Evolutionary conservation across 768 basidiomycete species (phyloP), one percentile per base, ranked within the genome.

Genomic region (Lanmaoa rubissima): DNA sequence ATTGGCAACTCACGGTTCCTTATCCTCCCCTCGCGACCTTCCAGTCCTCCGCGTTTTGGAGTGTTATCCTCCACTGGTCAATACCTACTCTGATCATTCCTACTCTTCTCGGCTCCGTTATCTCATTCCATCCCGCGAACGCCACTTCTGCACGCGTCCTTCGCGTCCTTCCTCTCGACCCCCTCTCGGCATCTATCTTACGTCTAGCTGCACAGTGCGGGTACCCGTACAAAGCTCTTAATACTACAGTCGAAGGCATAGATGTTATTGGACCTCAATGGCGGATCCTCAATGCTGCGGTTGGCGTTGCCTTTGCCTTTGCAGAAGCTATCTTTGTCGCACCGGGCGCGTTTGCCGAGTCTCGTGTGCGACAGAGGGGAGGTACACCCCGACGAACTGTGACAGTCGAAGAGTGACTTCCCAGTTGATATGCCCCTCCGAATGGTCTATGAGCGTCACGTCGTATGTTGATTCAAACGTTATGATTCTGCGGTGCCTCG

Each of bases 231-330:
- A 62, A 54, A 14, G 55, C 47, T 43, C 65, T 61, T 16, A 39
- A 60, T 42, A 55, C 48, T 21, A 62, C 63, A 13, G 59, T 63
- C 16, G 64, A 73, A 19, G 78, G 79, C 11, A 65, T 82, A 40
- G 84, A 87, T 59, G 77, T 85, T 4, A 67, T 89, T 8, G 85
- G 84, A 6, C 69, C 73, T 38, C 74, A 77, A 31, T 81, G 81
- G 77, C 79, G 87, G 44, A 74, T 86, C 1, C 71, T 86, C 53
- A 76, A 70, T 44, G 83, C 87, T 0, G 71, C 77, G 5, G 71
- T 87, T 32, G 76, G 78, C 10, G 76, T 85, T 12, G 84, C 84
- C 0, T 87, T 88, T 63, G 82, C 87, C 3, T 85, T 87, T 61
- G 82, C 86, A 1, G 87, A 89, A 67, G 84, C 83, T 0, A 80